These are phyloP conservation scores for Entomortierella lignicola DNA, from an alignment of 192 early-diverging fungal species.

Conservation along the genomic window DNA sequence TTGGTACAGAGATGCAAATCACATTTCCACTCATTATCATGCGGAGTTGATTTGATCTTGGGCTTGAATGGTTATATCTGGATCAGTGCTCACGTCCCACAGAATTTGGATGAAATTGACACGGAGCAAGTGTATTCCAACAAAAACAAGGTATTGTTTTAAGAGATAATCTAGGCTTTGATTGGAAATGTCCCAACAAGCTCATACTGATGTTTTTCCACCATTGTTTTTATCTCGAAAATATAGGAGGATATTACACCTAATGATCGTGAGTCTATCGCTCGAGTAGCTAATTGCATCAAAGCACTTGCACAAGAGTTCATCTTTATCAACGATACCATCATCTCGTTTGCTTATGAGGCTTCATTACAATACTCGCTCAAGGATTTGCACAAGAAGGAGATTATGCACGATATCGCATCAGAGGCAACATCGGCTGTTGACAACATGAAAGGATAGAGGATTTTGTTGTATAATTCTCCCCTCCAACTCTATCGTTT, in stretches of 20 bases:
- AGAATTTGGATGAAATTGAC: conserved; percentile 74
- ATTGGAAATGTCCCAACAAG: too few species aligned
- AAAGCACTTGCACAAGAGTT: conserved; percentile 79
- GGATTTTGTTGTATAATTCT: not conserved
- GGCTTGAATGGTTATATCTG: conserved; percentile 98
- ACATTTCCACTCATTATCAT: conserved; percentile 93
- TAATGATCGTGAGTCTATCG: conserved; percentile 83
- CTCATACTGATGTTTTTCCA: not conserved
- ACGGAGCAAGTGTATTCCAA: conserved; percentile 88
- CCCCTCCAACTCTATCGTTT: too few species aligned
- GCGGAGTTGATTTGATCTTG: conserved; percentile 92
- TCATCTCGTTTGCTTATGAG: conserved; percentile 93
- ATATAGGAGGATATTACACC: conserved; percentile 70
- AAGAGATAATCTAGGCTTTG: too few species aligned
- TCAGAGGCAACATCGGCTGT: conserved; percentile 35
- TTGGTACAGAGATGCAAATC: conserved; percentile 93
- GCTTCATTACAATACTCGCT: conserved; percentile 71
- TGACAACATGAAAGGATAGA: conserved; percentile 41
- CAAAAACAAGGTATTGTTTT: conserved; percentile 79
- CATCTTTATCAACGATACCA: conserved; percentile 88
- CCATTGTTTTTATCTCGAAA: not conserved
- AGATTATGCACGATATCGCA: conserved; percentile 59
- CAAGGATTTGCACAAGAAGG: conserved; percentile 72
- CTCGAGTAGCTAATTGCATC: conserved; percentile 91
- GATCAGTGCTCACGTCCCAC: conserved; percentile 81